phyloP scores from a whole-genome alignment of 352 stramenopile genomes.

The Phytophthora palmivora region DNA sequence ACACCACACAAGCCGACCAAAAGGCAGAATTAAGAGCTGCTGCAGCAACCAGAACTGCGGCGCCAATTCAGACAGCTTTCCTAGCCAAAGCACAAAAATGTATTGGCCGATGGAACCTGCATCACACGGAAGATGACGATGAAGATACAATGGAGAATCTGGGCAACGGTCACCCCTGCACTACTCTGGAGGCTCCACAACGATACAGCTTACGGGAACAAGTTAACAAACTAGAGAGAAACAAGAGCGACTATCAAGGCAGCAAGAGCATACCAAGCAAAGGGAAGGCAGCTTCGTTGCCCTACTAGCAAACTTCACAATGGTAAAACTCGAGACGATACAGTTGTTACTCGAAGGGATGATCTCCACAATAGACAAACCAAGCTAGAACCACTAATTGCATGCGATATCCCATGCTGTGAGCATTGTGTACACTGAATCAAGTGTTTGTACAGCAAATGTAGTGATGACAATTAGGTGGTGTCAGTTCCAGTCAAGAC shows the following conservation, averaged over 20 bases:
- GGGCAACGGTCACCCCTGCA: background rate
- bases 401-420: constrained; percentile 46
- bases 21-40: background rate
- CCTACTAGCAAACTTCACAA: constrained; percentile 53
- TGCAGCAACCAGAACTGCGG: background rate
- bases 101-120: background rate
- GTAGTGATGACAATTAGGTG: constrained; percentile 36
- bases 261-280: too few species aligned
- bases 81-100: background rate
- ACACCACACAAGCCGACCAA: background rate
- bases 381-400: constrained; percentile 53
- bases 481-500: constrained; percentile 51
- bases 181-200: background rate
- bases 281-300: constrained; percentile 53
- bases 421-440: constrained; percentile 41
- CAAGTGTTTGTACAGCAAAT: constrained; percentile 36
- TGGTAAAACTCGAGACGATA: constrained; percentile 46
- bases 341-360: constrained; percentile 45
- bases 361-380: constrained; percentile 40
- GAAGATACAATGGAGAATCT: background rate
- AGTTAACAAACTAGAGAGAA: background rate
- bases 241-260: too few species aligned
- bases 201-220: background rate
- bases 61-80: background rate
- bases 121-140: background rate